Percentiles rank a stretch among this genome's conserved stretches.
phyloP scores from a whole-genome alignment of 2,329 filamentous ascomycete genomes.

The Chaetomiaceae sp. region DNA sequence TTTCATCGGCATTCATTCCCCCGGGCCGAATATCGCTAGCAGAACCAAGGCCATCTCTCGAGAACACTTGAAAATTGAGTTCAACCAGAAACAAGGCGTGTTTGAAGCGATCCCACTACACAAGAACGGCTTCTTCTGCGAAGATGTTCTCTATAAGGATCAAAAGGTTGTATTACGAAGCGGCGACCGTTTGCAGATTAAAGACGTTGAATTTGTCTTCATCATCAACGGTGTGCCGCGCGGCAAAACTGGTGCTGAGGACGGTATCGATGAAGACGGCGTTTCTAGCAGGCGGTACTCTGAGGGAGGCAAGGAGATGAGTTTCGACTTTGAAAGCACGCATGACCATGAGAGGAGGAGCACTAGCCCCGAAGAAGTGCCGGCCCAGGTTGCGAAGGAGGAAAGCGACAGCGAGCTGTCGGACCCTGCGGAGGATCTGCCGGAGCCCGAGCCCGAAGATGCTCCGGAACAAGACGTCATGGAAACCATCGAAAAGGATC shows the following conservation, averaged over 20 bases:
- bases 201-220: slow-evolving; percentile 62
- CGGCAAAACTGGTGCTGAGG: slow-evolving; percentile 53
- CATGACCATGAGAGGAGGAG: slow-evolving; percentile 52
- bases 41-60: slow-evolving; percentile 69
- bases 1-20: slow-evolving; percentile 67
- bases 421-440: slow-evolving; percentile 26
- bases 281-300: slow-evolving; percentile 41
- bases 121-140: slow-evolving; percentile 63
- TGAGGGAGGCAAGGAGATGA: slow-evolving; percentile 62
- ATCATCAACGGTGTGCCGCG: slow-evolving; percentile 58
- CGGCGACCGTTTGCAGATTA: slow-evolving; percentile 64
- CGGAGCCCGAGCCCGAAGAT: slow-evolving; percentile 27
- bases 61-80: slow-evolving; percentile 66
- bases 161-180: slow-evolving; percentile 54
- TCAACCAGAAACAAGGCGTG: slow-evolving; percentile 54
- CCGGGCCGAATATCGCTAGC: slow-evolving; percentile 51
- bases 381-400: slow-evolving; percentile 25
- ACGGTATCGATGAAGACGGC: slow-evolving; percentile 43
- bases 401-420: slow-evolving; percentile 29
- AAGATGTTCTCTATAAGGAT: slow-evolving; percentile 52
- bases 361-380: slow-evolving; percentile 46
- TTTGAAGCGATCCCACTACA: slow-evolving; percentile 60
- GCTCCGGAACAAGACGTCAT: slow-evolving; percentile 28
- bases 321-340: slow-evolving; percentile 63
- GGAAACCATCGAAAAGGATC: slow-evolving; percentile 30